Base-by-base conservation (phyloP, 257 asterid species). In the Sherardia arvensis region DNA sequence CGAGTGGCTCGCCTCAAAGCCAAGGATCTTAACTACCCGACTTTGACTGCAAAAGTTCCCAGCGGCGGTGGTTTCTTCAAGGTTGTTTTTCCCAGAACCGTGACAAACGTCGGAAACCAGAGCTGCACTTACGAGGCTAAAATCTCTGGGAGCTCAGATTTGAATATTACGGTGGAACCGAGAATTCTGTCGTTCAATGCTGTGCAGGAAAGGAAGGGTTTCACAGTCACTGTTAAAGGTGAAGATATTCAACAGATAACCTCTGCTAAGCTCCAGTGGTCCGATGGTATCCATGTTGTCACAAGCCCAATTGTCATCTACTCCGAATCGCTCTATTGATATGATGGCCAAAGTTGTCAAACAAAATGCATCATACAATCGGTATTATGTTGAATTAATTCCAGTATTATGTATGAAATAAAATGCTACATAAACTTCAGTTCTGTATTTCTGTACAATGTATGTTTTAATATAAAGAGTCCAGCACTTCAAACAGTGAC, bases 181-280 rank as follows among this genome's bases (percentile, higher is more conserved):
- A 11, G 18, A 5, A 40, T 60, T 7, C 73, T 76, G 15, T 60
- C 62, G 15, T 80, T 80, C 54, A 47, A 63, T 5, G 62, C 71
- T 28, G 22, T 55, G 23, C 73, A 77, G 0, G 80, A 71, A 75
- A 80, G 58, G n/a, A 36, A 71, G 48, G 33, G 70, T 0, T 77
- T 80, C 32, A 59, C 64, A 3, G 82, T 74, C 43, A 74, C 70
- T 20, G 80, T 69, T 2, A 9, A 53, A 57, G 76, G 76, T 25
- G 53, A 11, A 1, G 15, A n/a, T n/a, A n/a, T n/a, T n/a, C 1
- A 8, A 7, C 25, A 47, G 1, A 51, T 72, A 57, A 4, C 40
- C 1, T 78, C 81, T 30, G 69, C 76, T 43, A 67, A 77, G n/a
- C 58, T 81, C 18, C 69, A 63, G 60, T 81, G 86, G 86, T 75